Base-by-base conservation (phyloP, 1,139 yeast genomes). In the Magnusiomyces sp. region DNA sequence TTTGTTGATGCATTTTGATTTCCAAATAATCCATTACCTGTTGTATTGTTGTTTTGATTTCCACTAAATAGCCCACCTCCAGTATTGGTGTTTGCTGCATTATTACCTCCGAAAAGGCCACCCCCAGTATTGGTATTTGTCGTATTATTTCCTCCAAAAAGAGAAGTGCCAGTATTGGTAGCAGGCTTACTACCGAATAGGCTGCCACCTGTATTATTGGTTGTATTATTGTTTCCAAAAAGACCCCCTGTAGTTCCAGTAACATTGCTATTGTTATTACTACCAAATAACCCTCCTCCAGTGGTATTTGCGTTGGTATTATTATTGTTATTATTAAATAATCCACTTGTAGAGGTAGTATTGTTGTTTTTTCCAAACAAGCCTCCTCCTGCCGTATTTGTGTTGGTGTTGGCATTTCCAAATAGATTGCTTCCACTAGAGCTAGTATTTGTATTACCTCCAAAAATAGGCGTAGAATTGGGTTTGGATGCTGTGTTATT, bases 271-370 rank as follows among this genome's bases (percentile, higher is more conserved):
- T 58, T 62, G 48, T 59, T 58, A 14, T 40, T 40, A 33, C 29
- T 33, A 13, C 73, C 72, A 60, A 69, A 69, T 29, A 65, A 53
- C 11, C 71, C 69, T 29, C 66, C 65, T 10, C 59, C 49, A 3
- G 58, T 31, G 33, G 58, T 44, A 40, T 61, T 48, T 38, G 61
- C 49, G 36, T 41, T 37, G 43, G 44, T n/a, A 47, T 31, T 44
- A 37, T 32, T 27, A 50, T 27, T 46, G 52, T 23, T 53, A 55
- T 33, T 14, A 37, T 36, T 45, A 27, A 46, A 34, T 9, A 48
- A 29, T n/a, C 47, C 43, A 2, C 40, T 44, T 7, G 48, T 40
- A 20, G 43, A 23, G n/a, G 32, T 34, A 40, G 36, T 48, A 37
- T 51, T 27, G 50, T 19, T 46, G 52, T 23, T 53, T 55, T 31